Evolutionary conservation across 139 green algal species (phyloP).

Genomic region (Nannochloris sp.): DNA sequence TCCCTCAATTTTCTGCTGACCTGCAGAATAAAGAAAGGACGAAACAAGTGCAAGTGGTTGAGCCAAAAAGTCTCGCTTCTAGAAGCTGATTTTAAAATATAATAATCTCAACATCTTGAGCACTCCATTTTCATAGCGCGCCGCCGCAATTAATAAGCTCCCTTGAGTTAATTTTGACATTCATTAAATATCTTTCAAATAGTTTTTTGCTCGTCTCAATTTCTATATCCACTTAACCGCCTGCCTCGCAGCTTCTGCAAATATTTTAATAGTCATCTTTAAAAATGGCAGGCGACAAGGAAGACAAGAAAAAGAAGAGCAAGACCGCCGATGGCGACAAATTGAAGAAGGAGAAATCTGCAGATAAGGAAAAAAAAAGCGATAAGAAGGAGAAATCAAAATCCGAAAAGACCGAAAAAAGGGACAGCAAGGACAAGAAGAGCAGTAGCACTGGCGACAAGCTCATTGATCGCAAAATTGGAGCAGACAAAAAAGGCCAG

Average conservation of each 20-base stretch:
- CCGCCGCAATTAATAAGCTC: too few species aligned
- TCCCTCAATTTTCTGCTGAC: background rate
- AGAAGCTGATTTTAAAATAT: too few species aligned
- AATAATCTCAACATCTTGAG: too few species aligned
- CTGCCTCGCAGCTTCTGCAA: background rate
- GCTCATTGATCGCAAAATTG: background rate
- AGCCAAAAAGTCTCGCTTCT: too few species aligned
- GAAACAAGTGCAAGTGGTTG: too few species aligned
- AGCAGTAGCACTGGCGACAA: constrained; percentile 25
- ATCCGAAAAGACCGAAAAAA: constrained; percentile 48
- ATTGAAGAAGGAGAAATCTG: constrained; percentile 44
- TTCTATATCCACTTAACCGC: too few species aligned
- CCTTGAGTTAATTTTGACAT: too few species aligned
- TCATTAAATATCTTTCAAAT: background rate
- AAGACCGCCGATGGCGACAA: constrained; percentile 28
- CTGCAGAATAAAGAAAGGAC: background rate
- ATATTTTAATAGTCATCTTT: background rate
- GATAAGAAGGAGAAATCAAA: constrained; percentile 5
- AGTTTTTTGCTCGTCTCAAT: background rate
- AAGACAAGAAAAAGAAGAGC: constrained; percentile 46
- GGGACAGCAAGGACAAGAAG: constrained; percentile 26
- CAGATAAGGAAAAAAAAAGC: constrained; percentile 35
- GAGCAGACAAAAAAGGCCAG: background rate
- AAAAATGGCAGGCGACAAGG: constrained; percentile 13
- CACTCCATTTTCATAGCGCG: too few species aligned